Evolutionary conservation across 305 asterid species (phyloP).

Genomic region (Rubia occidens): DNA sequence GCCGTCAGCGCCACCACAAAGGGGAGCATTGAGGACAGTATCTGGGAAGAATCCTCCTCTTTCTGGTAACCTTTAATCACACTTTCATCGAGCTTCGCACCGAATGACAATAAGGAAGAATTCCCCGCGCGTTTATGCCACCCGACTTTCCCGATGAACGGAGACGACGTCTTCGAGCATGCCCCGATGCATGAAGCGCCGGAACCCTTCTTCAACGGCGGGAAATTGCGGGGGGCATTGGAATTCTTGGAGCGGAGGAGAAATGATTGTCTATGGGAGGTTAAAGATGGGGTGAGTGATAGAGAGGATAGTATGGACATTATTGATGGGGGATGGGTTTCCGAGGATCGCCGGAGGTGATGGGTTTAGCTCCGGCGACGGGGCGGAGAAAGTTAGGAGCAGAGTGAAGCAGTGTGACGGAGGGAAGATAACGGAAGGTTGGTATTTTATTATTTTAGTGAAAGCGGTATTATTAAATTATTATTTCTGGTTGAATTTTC

Average conservation of each 20-base stretch:
- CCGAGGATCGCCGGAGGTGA: slow-evolving; percentile 19
- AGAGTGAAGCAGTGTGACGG: slow-evolving; percentile 12
- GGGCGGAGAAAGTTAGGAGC: slow-evolving; percentile 15
- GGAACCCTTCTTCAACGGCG: slow-evolving; percentile 21
- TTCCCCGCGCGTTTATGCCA: slow-evolving; percentile 74
- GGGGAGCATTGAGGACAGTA: slow-evolving; percentile 70
- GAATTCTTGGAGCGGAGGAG: slow-evolving; percentile 16
- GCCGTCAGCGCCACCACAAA: slow-evolving; percentile 82
- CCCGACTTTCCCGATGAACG: slow-evolving; percentile 81
- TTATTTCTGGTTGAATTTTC: not conserved
- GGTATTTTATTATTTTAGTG: not conserved
- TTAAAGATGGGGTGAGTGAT: slow-evolving; percentile 18
- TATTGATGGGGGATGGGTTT: slow-evolving; percentile 8
- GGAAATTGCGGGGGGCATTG: not conserved
- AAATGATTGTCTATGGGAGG: slow-evolving; percentile 20
- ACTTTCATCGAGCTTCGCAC: slow-evolving; percentile 30
- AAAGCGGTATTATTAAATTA: not conserved
- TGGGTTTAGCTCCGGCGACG: slow-evolving; percentile 20
- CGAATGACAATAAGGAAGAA: slow-evolving; percentile 55
- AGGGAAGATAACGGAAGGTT: slow-evolving; percentile 11
- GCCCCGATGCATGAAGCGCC: slow-evolving; percentile 33
- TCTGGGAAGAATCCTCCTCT: slow-evolving; percentile 49
- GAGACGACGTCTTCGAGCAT: slow-evolving; percentile 64
- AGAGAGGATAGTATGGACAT: slow-evolving; percentile 45
- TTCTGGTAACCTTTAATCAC: slow-evolving; percentile 29